These are phyloP conservation scores for Chytriomyces sp. DNA, from an alignment of 192 early-diverging fungal species.

Conservation along the genomic window DNA sequence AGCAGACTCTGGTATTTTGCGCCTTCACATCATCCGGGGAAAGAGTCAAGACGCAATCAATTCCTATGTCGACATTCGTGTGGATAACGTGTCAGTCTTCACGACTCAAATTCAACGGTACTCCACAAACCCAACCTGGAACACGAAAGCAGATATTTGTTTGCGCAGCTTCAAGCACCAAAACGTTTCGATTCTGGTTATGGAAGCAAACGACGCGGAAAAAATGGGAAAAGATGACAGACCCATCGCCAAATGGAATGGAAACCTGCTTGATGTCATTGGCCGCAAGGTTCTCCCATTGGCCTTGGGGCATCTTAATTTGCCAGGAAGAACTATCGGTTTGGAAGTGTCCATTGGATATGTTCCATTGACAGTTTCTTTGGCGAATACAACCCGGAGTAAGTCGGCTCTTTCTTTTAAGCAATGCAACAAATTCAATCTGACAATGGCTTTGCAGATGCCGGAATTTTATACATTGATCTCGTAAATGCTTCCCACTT, in stretches of 20 bases:
- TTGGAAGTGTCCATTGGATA: constrained; percentile 11
- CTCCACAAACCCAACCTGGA: constrained; percentile 7
- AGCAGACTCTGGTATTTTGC: constrained; percentile 60
- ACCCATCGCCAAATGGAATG: neutral
- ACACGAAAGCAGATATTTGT: constrained; percentile 16
- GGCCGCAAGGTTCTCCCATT: neutral
- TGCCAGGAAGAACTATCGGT: neutral
- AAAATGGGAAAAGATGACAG: constrained; percentile 15
- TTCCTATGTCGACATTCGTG: constrained; percentile 50
- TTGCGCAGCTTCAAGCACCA: constrained; percentile 20
- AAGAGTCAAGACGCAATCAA: constrained; percentile 29
- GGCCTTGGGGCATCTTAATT: neutral
- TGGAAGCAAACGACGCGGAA: constrained; percentile 4
- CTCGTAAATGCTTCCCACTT: constrained; percentile 60
- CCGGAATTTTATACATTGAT: constrained; percentile 52
- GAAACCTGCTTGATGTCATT: constrained; percentile 1
- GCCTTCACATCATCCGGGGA: constrained; percentile 54
- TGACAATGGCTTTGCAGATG: constrained; percentile 35
- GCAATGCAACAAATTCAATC: neutral
- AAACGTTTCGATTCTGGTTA: constrained; percentile 10
- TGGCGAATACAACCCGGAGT: constrained; percentile 21
- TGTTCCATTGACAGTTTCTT: constrained; percentile 8
- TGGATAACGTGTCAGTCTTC: constrained; percentile 53
- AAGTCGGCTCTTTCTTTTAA: neutral
- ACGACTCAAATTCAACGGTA: constrained; percentile 35